Percentiles rank a stretch among this genome's conserved stretches.
Evolutionary conservation across 2,329 filamentous ascomycete genomes (phyloP).

Genomic region (Emergomyces pasteurianus): DNA sequence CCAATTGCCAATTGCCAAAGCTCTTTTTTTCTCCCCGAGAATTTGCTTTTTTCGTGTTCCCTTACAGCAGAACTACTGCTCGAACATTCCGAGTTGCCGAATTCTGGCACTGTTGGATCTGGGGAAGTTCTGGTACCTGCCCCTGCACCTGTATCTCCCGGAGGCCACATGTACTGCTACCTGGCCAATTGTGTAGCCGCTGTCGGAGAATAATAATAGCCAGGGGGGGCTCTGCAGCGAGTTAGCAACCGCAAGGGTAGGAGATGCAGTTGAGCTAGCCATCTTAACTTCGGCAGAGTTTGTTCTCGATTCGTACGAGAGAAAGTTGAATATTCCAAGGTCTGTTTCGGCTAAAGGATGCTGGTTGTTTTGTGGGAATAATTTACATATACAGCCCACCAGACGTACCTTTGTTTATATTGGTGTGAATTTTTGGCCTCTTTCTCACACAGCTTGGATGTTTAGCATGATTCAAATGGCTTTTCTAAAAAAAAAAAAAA

Average conservation of each 20-base stretch:
- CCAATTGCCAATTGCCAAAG: too few species aligned
- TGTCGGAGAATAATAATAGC: too few species aligned
- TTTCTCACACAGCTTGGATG: too few species aligned
- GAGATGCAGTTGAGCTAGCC: background rate
- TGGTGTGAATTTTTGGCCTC: background rate
- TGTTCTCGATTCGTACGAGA: background rate
- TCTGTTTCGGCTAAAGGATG: background rate
- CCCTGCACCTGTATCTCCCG: background rate
- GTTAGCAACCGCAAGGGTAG: background rate
- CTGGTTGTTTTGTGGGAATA: too few species aligned
- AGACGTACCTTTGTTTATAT: too few species aligned
- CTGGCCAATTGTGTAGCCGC: background rate
- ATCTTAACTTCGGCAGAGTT: background rate
- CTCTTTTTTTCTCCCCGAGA: too few species aligned
- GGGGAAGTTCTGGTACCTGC: background rate
- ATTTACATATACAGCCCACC: too few species aligned
- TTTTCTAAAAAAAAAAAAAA: too few species aligned
- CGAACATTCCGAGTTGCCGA: background rate
- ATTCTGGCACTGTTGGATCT: background rate
- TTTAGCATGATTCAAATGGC: too few species aligned
- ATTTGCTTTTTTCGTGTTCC: too few species aligned
- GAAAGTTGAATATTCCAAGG: background rate
- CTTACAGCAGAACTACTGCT: background rate
- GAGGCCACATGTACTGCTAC: background rate
- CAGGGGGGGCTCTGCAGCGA: background rate